A percentile compares a stretch with the other conserved stretches of the same genome.
Evolutionary conservation across 768 basidiomycete species (phyloP).

Genomic region (Suillus paluster): DNA sequence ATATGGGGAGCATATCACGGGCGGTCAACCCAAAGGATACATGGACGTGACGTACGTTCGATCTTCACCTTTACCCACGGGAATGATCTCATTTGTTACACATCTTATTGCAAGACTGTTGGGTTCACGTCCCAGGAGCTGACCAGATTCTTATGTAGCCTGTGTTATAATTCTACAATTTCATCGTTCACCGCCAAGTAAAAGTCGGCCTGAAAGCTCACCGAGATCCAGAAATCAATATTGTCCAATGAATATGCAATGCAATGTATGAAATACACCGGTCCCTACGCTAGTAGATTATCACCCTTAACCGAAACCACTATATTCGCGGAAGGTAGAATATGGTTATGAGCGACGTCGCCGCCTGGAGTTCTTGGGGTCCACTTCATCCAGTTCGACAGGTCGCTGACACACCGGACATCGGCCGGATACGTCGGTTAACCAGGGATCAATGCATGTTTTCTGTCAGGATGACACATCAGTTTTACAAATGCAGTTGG

Average conservation of each 20-base stretch:
- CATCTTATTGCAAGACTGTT: too few relatives aligned
- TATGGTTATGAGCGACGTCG: slow-evolving; percentile 23
- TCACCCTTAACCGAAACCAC: neutral
- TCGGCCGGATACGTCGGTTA: slow-evolving; percentile 81
- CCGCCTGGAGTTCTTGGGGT: slow-evolving; percentile 37
- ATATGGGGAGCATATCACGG: too few relatives aligned
- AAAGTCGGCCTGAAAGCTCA: neutral
- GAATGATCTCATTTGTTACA: too few relatives aligned
- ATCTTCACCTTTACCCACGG: too few relatives aligned
- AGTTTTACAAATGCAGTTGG: slow-evolving; percentile 11
- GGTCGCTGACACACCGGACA: slow-evolving; percentile 87
- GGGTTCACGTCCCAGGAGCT: too few relatives aligned
- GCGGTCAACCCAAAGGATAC: too few relatives aligned
- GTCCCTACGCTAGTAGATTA: slow-evolving; percentile 1
- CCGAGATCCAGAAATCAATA: neutral
- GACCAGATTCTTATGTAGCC: too few relatives aligned
- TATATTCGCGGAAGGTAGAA: neutral
- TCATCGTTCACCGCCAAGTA: too few relatives aligned
- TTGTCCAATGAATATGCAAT: slow-evolving; percentile 24
- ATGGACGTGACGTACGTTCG: too few relatives aligned
- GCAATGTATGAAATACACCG: slow-evolving; percentile 10
- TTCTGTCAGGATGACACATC: slow-evolving; percentile 48
- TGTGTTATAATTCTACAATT: too few relatives aligned
- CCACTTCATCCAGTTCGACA: slow-evolving; percentile 54
- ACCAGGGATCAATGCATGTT: slow-evolving; percentile 91